Evolutionary conservation across 768 basidiomycete genomes (phyloP).

Genomic region (Lactarius indigo): DNA sequence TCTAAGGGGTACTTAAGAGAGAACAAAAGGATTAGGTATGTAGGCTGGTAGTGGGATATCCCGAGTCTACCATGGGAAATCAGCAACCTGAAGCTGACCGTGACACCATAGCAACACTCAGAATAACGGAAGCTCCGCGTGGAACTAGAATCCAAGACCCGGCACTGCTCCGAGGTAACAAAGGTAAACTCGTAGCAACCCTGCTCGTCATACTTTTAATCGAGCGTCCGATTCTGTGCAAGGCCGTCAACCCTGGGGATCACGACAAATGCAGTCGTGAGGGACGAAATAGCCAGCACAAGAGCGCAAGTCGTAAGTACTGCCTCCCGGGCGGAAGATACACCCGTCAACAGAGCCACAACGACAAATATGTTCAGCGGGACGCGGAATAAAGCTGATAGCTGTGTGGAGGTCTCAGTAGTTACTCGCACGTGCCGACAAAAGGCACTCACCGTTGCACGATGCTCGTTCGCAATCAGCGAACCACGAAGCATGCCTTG

Average conservation of each 20-base stretch:
- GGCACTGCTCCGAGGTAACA: neutral
- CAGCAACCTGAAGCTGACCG: neutral
- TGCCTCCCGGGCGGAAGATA: slow-evolving; percentile 56
- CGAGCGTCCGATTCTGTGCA: slow-evolving; percentile 13
- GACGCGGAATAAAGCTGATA: slow-evolving; percentile 69
- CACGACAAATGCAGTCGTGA: slow-evolving; percentile 52
- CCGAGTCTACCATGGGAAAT: neutral
- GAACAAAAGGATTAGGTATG: neutral
- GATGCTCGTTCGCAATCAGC: slow-evolving; percentile 65
- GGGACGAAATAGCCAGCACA: slow-evolving; percentile 54
- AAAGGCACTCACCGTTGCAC: slow-evolving; percentile 57
- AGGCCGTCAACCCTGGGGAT: slow-evolving; percentile 21
- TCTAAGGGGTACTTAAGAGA: slow-evolving; percentile 2
- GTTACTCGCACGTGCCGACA: neutral
- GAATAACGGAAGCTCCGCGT: neutral
- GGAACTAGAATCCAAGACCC: slow-evolving; percentile 3
- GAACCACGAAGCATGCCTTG: slow-evolving; percentile 70
- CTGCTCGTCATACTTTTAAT: neutral
- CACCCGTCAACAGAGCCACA: slow-evolving; percentile 62
- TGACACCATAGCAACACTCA: neutral
- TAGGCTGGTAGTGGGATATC: neutral
- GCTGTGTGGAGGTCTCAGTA: slow-evolving; percentile 34
- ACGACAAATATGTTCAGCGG: slow-evolving; percentile 75
- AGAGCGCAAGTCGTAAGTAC: slow-evolving; percentile 58
- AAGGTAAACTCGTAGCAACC: neutral